Evolutionary conservation across 441 rosid genomes (phyloP), one percentile per base, ranked within the genome.

Genomic region (Populus hybrid): DNA sequence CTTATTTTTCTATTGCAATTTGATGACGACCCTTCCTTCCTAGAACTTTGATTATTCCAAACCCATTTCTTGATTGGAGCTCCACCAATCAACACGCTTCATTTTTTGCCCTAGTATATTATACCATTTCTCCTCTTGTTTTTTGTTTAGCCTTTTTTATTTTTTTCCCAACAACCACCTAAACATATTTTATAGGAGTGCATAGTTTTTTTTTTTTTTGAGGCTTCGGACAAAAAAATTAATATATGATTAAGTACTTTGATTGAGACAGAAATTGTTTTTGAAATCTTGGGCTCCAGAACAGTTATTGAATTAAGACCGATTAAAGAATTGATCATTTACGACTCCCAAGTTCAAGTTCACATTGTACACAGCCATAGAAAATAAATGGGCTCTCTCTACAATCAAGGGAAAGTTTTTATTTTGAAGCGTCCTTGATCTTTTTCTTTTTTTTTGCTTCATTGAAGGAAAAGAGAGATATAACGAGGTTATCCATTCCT

Each of bases 41-140:
- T 73, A 2, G 2, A 28, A 28, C 30, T 28, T 28, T 28, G 30
- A 28, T 78, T 73, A 76, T 23, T 69, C 70, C 69, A 23, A 78
- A 77, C 78, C 78, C 75, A 5, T 66, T n/a, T 6, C 69, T 50
- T 70, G 80, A 79, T 85, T 86, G 42, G 46, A 65, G 70, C 70
- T 67, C 73, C 42, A 68, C 71, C 12, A 67, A 67, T 67, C 35
- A 71, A 26, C 20, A 26, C 74, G 9, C 65, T 38, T 75, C 70
- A 28, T 26, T 69, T n/a, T 12, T 34, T 28, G 53, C 30, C 42
- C 30, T 64, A 28, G 30, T 24, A 16, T 1, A 24, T 42, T 26
- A 23, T 23, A 1, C 28, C 36, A 26, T 28, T 28, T 53, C 59
- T 42, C 26, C 10, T 11, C 16, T 11, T 53, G 8, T 9, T 28